Evolutionary conservation across 2,329 filamentous ascomycete species (phyloP), one percentile per base, ranked within the genome.

Genomic region (Apiospora arundinis): DNA sequence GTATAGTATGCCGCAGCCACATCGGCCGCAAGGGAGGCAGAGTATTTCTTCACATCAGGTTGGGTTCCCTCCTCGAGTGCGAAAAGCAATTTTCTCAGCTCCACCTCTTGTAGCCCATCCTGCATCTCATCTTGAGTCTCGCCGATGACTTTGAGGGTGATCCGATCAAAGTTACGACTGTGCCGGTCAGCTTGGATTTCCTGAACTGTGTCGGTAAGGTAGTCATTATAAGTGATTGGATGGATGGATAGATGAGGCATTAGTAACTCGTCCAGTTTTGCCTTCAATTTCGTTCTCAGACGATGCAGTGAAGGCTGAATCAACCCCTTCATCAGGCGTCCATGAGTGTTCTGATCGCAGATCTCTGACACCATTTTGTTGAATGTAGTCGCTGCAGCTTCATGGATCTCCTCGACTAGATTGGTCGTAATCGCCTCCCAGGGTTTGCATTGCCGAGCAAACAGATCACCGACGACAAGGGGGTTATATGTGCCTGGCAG

Each of bases 211-310:
- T 72, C 52, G 1, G 75, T 76, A 3, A 78, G 72, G 44, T 74
- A 76, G 32, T 78, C 74, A 28, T 77, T 78, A 69, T 78, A 78
- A 2, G 76, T 78, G 71, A 78, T 78, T 7, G 76, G 77, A 56
- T 78, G 76, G 3, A 75, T 73, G 1, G 75, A 75, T 2, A 76
- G 37, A 49, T 78, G 77, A n/a, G 76, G 74, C 46, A 74, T 69
- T 46, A 78, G 44, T 7, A 78, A 69, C 42, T 78, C 76, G 2
- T 74, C 74, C 4, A 77, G 73, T 25, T 75, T 78, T 14, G 66
- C 45, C 48, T 77, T 75, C 4, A 78, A 69, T 23, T 74, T 69
- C 28, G 73, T 60, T 5, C 75, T 71, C 21, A 78, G 74, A 11
- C 37, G 56, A 49, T 78, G 70, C 52, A 77, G 52, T 21, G 74